Conservation (phyloP, 306 rosid genomes). For the Quillaja saponaria region DNA sequence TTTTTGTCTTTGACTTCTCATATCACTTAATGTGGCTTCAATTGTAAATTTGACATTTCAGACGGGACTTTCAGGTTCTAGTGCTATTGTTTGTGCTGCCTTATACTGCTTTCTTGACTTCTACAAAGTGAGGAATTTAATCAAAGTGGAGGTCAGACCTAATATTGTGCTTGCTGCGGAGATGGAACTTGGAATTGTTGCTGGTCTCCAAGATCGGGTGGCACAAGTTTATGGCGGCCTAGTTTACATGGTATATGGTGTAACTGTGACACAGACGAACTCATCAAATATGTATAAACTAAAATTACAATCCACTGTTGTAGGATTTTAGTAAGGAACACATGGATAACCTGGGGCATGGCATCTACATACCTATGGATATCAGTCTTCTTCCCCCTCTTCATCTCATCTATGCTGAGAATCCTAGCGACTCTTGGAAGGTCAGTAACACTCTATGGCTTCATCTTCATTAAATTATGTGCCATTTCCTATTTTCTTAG, state of each 20-base stretch:
- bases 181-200: slow-evolving; percentile 89
- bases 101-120: slow-evolving; percentile 85
- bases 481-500: not conserved
- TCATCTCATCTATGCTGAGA: slow-evolving; percentile 69
- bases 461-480: slow-evolving; percentile 9
- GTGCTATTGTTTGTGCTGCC: slow-evolving; percentile 88
- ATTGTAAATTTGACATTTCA: slow-evolving; percentile 43
- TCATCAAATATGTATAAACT: slow-evolving; percentile 7
- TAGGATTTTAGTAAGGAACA: slow-evolving; percentile 81
- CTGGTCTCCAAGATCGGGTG: slow-evolving; percentile 95
- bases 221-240: slow-evolving; percentile 91
- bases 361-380: slow-evolving; percentile 78
- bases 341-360: slow-evolving; percentile 74
- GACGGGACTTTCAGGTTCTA: slow-evolving; percentile 96
- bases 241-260: slow-evolving; percentile 71
- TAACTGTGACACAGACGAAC: not conserved
- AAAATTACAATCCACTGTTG: slow-evolving; percentile 4
- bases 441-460: slow-evolving; percentile 36
- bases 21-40: slow-evolving; percentile 18
- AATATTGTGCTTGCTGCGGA: slow-evolving; percentile 77
- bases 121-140: slow-evolving; percentile 61
- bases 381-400: slow-evolving; percentile 76
- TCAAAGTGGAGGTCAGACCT: slow-evolving; percentile 75
- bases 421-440: slow-evolving; percentile 99
- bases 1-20: not conserved